Conservation (phyloP, 2,329 filamentous ascomycete species). For the Xylaria sp. region DNA sequence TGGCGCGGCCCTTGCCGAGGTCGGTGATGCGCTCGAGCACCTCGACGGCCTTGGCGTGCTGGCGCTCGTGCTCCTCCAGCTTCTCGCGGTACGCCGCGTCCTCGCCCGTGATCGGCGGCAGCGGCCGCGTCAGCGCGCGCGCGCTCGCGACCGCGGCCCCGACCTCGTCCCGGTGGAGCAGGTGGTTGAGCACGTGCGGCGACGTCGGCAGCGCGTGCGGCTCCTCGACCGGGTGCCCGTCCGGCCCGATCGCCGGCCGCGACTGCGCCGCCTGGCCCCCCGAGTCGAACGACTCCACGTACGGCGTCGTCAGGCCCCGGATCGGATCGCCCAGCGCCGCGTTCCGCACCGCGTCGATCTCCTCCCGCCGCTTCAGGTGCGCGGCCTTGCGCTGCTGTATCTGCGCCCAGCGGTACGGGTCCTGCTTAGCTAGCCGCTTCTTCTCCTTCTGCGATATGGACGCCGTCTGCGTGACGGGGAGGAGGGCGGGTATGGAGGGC, state of each 20-base stretch:
- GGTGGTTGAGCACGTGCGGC: constrained; percentile 71
- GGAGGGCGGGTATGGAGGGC: constrained; percentile 53
- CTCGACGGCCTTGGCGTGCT: constrained; percentile 69
- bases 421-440: constrained; percentile 68
- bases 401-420: constrained; percentile 82
- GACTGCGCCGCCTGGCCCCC: constrained; percentile 53
- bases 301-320: constrained; percentile 76
- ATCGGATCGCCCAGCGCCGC: constrained; percentile 75
- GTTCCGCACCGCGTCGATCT: constrained; percentile 67
- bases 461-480: constrained; percentile 64
- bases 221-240: constrained; percentile 45
- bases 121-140: constrained; percentile 66
- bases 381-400: constrained; percentile 81
- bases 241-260: constrained; percentile 42
- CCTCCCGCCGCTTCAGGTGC: constrained; percentile 74
- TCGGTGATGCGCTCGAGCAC: constrained; percentile 80
- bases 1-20: constrained; percentile 74
- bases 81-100: constrained; percentile 36
- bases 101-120: constrained; percentile 43
- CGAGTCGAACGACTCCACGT: constrained; percentile 78
- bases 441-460: constrained; percentile 64
- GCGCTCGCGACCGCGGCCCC: constrained; percentile 68
- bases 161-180: constrained; percentile 69
- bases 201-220: constrained; percentile 50
- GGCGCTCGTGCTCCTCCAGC: constrained; percentile 49